Conservation (phyloP, 2,329 filamentous ascomycete genomes). For the Fusarium coffeatum region DNA sequence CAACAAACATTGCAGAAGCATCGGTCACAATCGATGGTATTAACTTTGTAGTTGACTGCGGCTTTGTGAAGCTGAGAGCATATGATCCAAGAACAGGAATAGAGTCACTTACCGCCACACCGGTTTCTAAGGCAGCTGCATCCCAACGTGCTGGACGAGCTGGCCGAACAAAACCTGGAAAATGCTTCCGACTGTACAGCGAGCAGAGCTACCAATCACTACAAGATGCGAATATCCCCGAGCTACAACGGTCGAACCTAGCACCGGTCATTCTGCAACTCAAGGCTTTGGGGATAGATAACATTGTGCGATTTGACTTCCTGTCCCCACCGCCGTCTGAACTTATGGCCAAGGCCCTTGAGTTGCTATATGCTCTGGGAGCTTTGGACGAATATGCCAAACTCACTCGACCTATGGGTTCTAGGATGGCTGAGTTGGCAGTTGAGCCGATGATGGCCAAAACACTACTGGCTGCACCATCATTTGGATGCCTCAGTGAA, state of each 20-base stretch:
- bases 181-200: constrained; percentile 94
- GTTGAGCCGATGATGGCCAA: constrained; percentile 97
- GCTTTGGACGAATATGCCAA: constrained; percentile 91
- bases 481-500: constrained; percentile 84
- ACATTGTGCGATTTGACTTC: constrained; percentile 91
- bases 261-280: constrained; percentile 90
- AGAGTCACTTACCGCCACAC: constrained; percentile 83
- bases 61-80: constrained; percentile 89
- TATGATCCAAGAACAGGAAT: constrained; percentile 89
- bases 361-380: constrained; percentile 87
- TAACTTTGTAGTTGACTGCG: constrained; percentile 88
- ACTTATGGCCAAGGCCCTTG: constrained; percentile 85
- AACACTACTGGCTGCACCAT: constrained; percentile 78
- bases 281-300: constrained; percentile 95
- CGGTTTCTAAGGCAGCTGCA: constrained; percentile 92
- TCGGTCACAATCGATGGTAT: constrained; percentile 95
- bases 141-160: constrained; percentile 90
- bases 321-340: constrained; percentile 86
- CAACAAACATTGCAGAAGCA: constrained; percentile 96
- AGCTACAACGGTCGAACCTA: constrained; percentile 92
- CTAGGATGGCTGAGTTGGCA: constrained; percentile 91
- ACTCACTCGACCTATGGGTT: constrained; percentile 87
- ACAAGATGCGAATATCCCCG: constrained; percentile 80
- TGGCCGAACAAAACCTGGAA: constrained; percentile 88
- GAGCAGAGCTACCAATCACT: constrained; percentile 75